Base-by-base conservation (phyloP, 1,284 basidiomycete genomes). In the Heterobasidion occidentale region DNA sequence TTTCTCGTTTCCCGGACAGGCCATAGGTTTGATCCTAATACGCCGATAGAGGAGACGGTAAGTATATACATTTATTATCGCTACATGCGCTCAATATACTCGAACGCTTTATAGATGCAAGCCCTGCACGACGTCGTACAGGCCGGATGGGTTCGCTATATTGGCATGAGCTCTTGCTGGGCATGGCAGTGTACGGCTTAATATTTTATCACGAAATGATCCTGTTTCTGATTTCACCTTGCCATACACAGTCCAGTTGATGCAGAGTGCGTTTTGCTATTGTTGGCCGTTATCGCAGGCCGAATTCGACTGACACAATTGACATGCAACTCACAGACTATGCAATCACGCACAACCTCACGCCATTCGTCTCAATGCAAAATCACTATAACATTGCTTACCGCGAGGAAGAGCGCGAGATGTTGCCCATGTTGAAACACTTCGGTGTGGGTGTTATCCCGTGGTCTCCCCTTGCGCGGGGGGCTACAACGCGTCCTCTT, bases 361-460 rank as follows among this genome's bases (percentile, higher is more conserved):
- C 76, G 15, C 74, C 73, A 1, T 79, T 78, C 69, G 75, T 79
- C 65, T 73, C 72, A 20, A 80, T 81, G 79, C 79, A 83, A 60
- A 77, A 78, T 64, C 76, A 72, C 55, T 68, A 74, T 62, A 67
- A 58, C 19, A 57, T 72, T 12, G 53, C 71, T 9, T 80, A 80
- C 58, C 70, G 78, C 53, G 77, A 80, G 61, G 76, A 78, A 60
- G 76, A 77, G 60, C 66, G 76, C 15, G 77, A 79, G 66, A 78
- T 79, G 76, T 71, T 75, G 55, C 77, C 77, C 0, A 65, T 65
- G 0, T 60, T 70, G 7, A 17, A 51, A 35, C 50, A 51, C 14
- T 36, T 51, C 33, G 55, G 55, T 19, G 45, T 56, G 27, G 55
- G 73, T 1, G 60, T 70, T 36, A 70, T 73, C 33, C 68, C 74